Evolutionary conservation across 2,329 filamentous ascomycete species (phyloP).

Genomic region (Paracamarosporium sp.): DNA sequence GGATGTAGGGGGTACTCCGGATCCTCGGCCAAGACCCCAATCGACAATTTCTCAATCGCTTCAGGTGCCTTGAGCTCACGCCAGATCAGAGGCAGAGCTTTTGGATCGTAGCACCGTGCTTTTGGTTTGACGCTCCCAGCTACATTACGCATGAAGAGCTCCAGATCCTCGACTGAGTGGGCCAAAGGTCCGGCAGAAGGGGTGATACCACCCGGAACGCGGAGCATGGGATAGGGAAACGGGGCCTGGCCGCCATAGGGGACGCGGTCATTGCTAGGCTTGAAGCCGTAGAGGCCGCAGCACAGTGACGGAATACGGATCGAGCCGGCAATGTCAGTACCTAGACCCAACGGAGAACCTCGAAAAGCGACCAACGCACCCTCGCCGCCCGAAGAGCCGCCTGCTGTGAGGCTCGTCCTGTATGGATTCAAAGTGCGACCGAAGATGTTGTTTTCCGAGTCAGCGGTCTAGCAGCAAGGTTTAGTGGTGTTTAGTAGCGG

Average conservation of each 20-base stretch:
- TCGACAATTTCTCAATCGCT: neutral
- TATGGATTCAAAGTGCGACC: slow-evolving; percentile 50
- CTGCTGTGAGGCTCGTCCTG: slow-evolving; percentile 53
- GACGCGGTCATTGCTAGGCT: slow-evolving; percentile 41
- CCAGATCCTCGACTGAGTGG: neutral
- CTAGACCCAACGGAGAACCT: slow-evolving; percentile 54
- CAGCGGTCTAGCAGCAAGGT: slow-evolving; percentile 34
- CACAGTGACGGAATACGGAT: slow-evolving; percentile 62
- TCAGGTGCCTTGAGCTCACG: neutral
- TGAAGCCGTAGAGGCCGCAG: slow-evolving; percentile 52
- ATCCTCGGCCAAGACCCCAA: neutral
- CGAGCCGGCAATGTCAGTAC: slow-evolving; percentile 57
- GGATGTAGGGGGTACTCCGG: neutral
- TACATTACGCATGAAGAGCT: neutral
- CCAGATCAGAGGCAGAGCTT: neutral
- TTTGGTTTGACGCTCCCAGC: neutral
- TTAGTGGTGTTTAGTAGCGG: neutral
- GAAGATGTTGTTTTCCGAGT: slow-evolving; percentile 59
- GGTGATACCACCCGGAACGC: neutral
- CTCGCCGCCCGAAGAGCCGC: slow-evolving; percentile 57
- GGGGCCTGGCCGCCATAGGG: neutral
- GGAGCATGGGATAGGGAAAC: neutral
- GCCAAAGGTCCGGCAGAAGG: neutral
- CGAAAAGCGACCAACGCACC: slow-evolving; percentile 53
- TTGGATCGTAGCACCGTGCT: neutral